These are phyloP conservation scores for Petunia hybrid DNA, from an alignment of 305 asterid species.

Conservation along the genomic window DNA sequence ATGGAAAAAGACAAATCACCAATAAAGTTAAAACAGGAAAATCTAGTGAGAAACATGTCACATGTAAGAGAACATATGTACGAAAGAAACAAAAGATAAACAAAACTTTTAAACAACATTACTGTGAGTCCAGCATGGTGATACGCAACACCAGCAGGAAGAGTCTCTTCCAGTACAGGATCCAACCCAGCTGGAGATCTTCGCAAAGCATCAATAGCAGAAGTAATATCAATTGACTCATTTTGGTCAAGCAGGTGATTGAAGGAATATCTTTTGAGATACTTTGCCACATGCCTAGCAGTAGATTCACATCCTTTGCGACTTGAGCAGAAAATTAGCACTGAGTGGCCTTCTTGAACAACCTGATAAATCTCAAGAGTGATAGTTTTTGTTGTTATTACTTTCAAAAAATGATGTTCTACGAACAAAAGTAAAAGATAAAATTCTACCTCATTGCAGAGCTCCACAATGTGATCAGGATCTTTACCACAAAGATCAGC, in stretches of 20 bases:
- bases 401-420: constrained; percentile 22
- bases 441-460: constrained; percentile 89
- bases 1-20: background rate
- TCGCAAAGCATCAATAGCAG: constrained; percentile 83
- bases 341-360: constrained; percentile 99
- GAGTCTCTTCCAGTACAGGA: constrained; percentile 89
- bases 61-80: background rate
- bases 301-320: constrained; percentile 99
- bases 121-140: constrained; percentile 99
- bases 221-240: constrained; percentile 64
- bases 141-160: constrained; percentile 97
- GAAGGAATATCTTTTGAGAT: constrained; percentile 64
- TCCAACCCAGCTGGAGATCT: constrained; percentile 98
- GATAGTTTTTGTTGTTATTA: constrained; percentile 17
- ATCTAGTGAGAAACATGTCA: constrained; percentile 26
- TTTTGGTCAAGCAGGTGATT: constrained; percentile 57
- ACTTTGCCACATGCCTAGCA: constrained; percentile 90
- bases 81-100: constrained; percentile 22
- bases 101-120: constrained; percentile 41
- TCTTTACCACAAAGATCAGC: constrained; percentile 94
- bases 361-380: constrained; percentile 59
- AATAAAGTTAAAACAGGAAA: constrained; percentile 32
- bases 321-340: constrained; percentile 95
- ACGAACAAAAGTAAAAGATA: constrained; percentile 36
- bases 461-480: constrained; percentile 96